These are phyloP conservation scores for Alternaria alternata DNA, from an alignment of 2,329 filamentous ascomycete genomes.

Conservation along the genomic window DNA sequence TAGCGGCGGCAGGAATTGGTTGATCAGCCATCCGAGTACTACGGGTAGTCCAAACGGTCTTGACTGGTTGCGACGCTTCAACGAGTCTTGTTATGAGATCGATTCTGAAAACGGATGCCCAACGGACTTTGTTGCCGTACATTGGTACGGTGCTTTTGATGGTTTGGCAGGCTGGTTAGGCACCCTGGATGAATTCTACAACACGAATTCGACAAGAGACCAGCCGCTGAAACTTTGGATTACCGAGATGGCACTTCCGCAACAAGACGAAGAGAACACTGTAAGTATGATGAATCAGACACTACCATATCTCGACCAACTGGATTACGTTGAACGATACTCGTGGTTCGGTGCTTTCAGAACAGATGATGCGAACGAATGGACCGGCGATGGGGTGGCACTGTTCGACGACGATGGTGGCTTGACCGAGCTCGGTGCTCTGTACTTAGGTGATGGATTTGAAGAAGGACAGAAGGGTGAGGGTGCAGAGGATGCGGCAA, in stretches of 20 bases:
- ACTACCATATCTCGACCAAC: slow-evolving; percentile 71
- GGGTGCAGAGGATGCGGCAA: slow-evolving; percentile 26
- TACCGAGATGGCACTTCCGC: slow-evolving; percentile 74
- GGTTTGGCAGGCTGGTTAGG: slow-evolving; percentile 73
- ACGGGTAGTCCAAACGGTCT: slow-evolving; percentile 70
- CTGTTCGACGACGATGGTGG: slow-evolving; percentile 44
- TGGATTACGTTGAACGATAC: slow-evolving; percentile 56
- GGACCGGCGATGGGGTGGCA: slow-evolving; percentile 48
- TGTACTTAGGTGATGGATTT: slow-evolving; percentile 46
- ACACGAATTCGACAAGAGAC: slow-evolving; percentile 59
- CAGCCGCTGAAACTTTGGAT: slow-evolving; percentile 68
- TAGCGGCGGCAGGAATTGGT: slow-evolving; percentile 58
- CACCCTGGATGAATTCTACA: slow-evolving; percentile 62
- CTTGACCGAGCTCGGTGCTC: slow-evolving; percentile 42
- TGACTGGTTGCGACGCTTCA: slow-evolving; percentile 73
- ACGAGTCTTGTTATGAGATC: slow-evolving; percentile 62
- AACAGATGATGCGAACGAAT: slow-evolving; percentile 44
- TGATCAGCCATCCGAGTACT: slow-evolving; percentile 73
- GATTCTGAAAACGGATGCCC: slow-evolving; percentile 54
- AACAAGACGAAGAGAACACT: slow-evolving; percentile 65
- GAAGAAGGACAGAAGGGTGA: slow-evolving; percentile 43
- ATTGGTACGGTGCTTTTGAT: slow-evolving; percentile 71
- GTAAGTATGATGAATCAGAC: slow-evolving; percentile 75
- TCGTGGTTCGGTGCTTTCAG: slow-evolving; percentile 49
- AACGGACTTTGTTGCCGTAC: slow-evolving; percentile 60